These are phyloP conservation scores for Mucor plumbeus DNA, from an alignment of 371 early-diverging fungal genomes.

Conservation along the genomic window DNA sequence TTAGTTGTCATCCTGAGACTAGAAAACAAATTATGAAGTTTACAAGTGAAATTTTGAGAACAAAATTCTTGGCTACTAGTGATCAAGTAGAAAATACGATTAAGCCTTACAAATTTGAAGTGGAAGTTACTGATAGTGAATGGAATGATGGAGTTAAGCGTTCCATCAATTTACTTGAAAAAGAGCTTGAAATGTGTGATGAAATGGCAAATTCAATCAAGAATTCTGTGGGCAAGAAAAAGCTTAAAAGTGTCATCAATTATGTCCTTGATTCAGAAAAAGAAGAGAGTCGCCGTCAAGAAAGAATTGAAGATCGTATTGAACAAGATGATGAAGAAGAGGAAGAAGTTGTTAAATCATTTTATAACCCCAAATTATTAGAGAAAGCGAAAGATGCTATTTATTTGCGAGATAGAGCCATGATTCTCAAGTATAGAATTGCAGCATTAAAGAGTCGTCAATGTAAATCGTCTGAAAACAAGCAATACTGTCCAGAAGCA, in stretches of 20 bases:
- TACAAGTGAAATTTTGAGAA: slow-evolving; percentile 81
- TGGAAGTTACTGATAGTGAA: slow-evolving; percentile 87
- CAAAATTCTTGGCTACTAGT: slow-evolving; percentile 84
- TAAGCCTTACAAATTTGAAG: slow-evolving; percentile 97
- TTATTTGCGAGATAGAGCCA: slow-evolving; percentile 73
- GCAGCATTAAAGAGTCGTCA: slow-evolving; percentile 79
- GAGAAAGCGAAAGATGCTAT: slow-evolving; percentile 84
- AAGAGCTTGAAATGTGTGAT: slow-evolving; percentile 77
- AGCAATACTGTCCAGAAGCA: slow-evolving; percentile 92
- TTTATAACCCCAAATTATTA: slow-evolving; percentile 74
- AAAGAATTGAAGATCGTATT: slow-evolving; percentile 39
- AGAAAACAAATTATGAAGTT: slow-evolving; percentile 82
- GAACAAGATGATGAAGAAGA: slow-evolving; percentile 33
- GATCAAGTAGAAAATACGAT: slow-evolving; percentile 98
- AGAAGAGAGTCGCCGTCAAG: slow-evolving; percentile 56
- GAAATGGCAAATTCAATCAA: slow-evolving; percentile 76
- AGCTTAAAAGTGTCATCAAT: slow-evolving; percentile 83
- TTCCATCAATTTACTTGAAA: slow-evolving; percentile 75
- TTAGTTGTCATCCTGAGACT: slow-evolving; percentile 85
- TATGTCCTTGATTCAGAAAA: slow-evolving; percentile 61
- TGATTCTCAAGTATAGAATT: slow-evolving; percentile 80
- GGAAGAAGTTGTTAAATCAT: slow-evolving; percentile 56
- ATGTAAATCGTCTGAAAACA: slow-evolving; percentile 78
- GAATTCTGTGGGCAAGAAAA: slow-evolving; percentile 76
- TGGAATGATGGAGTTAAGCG: slow-evolving; percentile 90